Evolutionary conservation across 75 land plant species (phyloP), one percentile per base, ranked within the genome.

Genomic region (Isoetes taiwanensis): DNA sequence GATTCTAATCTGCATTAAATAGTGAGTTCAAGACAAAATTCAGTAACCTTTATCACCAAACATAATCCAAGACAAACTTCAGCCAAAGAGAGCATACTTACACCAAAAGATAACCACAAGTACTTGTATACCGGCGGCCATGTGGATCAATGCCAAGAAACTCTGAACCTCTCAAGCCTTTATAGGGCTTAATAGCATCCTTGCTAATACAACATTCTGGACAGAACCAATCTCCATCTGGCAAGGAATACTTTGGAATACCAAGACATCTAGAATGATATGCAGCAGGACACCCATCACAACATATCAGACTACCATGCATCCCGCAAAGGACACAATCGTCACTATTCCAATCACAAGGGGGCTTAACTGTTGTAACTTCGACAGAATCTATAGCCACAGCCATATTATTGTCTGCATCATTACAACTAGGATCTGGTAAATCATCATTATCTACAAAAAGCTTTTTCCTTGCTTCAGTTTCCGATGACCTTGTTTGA

Each of bases 231-330:
- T 91, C 85, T 26, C 97, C 97, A 56, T 81, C 78, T 10, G 94
- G 95, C 58, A 91, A 73, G 53, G 63, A 64, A 54, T 62, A 68
- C 59, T 62, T 70, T 8, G 76, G 57, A 23, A 87, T 75, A 32
- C 95, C 97, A n/a, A 91, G 88, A 64, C 97, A 91, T 28, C 84
- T 81, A 30, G 82, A 66, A 72, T 91, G 97, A 57, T 80, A 91
- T 30, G 97, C 97, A 70, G 88, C 88, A 61, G 97, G 97, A 37
- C 97, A 91, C 6, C 95, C 94, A 75, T 91, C 97, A 71, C 97
- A 91, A 56, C 94, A 91, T 23, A 91, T 78, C 62, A 91, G 73
- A 57, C 31, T 84, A 28, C 97, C 97, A 72, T 91, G 85, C 97
- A 91, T 83, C 65, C 76, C 78, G 56, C 97, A 91, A 19, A 91